Conservation (phyloP, 768 basidiomycete species). For the Gymnopilus junonius region DNA sequence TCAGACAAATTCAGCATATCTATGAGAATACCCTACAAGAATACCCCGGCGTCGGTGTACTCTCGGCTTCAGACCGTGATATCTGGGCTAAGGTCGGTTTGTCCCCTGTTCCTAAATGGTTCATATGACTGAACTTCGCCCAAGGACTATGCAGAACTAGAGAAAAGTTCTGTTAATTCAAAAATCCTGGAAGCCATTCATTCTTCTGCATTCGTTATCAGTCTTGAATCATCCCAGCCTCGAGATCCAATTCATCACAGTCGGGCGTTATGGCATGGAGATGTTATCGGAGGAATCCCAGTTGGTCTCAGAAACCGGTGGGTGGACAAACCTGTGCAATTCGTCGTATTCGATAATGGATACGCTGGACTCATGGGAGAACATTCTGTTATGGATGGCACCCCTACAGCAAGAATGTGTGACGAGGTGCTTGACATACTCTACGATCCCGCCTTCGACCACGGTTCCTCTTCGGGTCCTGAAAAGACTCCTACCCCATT, state of each 20-base stretch:
- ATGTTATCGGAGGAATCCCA: conserved; percentile 48
- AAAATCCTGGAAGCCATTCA: conserved; percentile 74
- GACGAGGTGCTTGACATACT: conserved; percentile 70
- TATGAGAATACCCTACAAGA: conserved; percentile 64
- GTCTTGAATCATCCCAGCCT: conserved; percentile 70
- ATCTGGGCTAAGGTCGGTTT: conserved; percentile 79
- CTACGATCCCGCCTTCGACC: conserved; percentile 65
- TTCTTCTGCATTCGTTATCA: conserved; percentile 84
- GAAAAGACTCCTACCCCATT: conserved; percentile 50
- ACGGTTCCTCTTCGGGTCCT: conserved; percentile 41
- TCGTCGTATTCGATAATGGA: conserved; percentile 84
- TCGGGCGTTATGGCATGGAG: conserved; percentile 83
- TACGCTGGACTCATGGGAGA: conserved; percentile 91
- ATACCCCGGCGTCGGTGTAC: conserved; percentile 76
- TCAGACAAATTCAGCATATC: conserved; percentile 74
- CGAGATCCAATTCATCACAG: conserved; percentile 59
- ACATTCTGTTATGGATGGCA: conserved; percentile 91
- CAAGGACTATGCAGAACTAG: conserved; percentile 69
- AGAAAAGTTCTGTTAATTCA: conserved; percentile 63
- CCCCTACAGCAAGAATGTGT: conserved; percentile 75
- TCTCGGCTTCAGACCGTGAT: conserved; percentile 83
- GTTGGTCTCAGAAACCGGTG: conserved; percentile 76
- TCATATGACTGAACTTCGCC: neutral
- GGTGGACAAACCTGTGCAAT: conserved; percentile 91
- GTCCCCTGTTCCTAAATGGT: neutral